These are phyloP conservation scores for Opeltia flavorubescens DNA, from an alignment of 495 filamentous ascomycete species.

Conservation along the genomic window DNA sequence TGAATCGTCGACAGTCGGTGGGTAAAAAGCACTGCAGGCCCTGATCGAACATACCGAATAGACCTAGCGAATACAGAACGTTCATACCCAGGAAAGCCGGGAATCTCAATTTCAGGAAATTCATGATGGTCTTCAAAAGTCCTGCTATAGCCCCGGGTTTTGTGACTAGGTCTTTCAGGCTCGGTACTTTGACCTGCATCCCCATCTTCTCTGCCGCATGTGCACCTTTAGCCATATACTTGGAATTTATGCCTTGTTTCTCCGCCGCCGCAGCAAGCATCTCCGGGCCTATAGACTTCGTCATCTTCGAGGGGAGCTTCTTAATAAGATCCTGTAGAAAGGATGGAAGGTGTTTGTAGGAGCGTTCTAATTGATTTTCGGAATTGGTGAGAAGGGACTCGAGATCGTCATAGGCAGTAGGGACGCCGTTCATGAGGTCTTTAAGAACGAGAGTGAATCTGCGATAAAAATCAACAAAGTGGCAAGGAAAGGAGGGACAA, in stretches of 20 bases:
- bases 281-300: constrained; percentile 58
- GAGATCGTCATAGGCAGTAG: constrained; percentile 85
- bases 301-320: constrained; percentile 71
- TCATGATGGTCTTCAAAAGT: constrained; percentile 74
- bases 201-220: constrained; percentile 32
- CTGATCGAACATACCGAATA: constrained; percentile 51
- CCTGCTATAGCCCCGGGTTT: constrained; percentile 72
- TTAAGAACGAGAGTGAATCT: constrained; percentile 76
- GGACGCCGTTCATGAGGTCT: constrained; percentile 81
- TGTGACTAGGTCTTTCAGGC: constrained; percentile 64
- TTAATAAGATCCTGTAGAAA: constrained; percentile 80
- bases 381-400: constrained; percentile 66
- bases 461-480: neutral
- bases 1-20: no score
- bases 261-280: constrained; percentile 62
- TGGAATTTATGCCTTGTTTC: constrained; percentile 47
- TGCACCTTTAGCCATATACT: constrained; percentile 33
- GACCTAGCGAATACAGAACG: constrained; percentile 67
- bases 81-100: constrained; percentile 76
- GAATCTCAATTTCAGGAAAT: constrained; percentile 68
- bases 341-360: constrained; percentile 62
- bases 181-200: constrained; percentile 39
- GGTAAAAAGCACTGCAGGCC: neutral
- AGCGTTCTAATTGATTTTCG: constrained; percentile 58
- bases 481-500: neutral